Evolutionary conservation across 768 basidiomycete species (phyloP).

Genomic region (Kondoa malvinella): DNA sequence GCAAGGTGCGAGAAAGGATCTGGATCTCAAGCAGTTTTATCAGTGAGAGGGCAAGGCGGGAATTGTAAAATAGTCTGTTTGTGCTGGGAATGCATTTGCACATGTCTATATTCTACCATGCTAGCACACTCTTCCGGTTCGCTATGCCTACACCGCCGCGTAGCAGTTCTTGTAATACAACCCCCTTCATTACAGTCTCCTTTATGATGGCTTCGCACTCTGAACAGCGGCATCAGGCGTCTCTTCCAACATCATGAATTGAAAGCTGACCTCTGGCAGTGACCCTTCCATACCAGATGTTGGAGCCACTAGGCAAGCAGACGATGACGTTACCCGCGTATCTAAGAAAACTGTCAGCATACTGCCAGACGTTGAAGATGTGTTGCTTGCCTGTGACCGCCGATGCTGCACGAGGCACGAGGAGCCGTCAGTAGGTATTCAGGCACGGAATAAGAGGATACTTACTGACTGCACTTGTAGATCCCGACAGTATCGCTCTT

Average conservation of each 20-base stretch:
- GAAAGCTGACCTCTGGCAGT: constrained; percentile 46
- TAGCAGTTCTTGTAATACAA: constrained; percentile 64
- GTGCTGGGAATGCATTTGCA: no score
- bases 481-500: constrained; percentile 57
- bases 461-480: constrained; percentile 55
- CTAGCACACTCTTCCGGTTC: constrained; percentile 25
- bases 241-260: background rate
- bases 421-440: no score
- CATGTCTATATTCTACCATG: no score
- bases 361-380: background rate
- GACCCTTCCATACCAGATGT: constrained; percentile 86
- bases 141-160: constrained; percentile 66
- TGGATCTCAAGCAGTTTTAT: background rate
- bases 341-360: background rate
- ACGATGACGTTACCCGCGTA: constrained; percentile 14
- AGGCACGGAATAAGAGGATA: constrained; percentile 18
- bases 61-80: no score
- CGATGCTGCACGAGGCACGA: background rate
- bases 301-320: constrained; percentile 43
- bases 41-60: no score
- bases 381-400: background rate
- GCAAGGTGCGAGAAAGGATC: background rate
- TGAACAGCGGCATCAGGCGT: constrained; percentile 17
- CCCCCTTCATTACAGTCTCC: constrained; percentile 68
- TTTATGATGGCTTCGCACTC: constrained; percentile 30